Percentiles rank a stretch among this genome's conserved stretches.
phyloP scores from a whole-genome alignment of 257 asterid species.

The Fraxinus anomala region DNA sequence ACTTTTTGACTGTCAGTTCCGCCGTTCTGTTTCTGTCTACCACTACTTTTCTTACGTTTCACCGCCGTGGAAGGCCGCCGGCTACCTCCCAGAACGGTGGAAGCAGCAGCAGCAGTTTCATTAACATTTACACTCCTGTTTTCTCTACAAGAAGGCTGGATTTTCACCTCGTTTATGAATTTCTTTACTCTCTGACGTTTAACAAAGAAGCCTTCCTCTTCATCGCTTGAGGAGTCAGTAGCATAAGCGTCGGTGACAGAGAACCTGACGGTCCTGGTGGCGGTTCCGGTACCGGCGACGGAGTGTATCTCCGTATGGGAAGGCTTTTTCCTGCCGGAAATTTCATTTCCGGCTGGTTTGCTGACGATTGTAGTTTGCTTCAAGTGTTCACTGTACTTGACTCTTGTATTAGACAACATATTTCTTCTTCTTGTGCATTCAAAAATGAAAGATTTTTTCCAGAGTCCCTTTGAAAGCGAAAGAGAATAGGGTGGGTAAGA shows the following conservation, averaged over 20 bases:
- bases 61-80: constrained; percentile 8
- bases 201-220: constrained; percentile 18
- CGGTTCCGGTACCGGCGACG: no score
- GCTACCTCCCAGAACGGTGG: constrained; percentile 25
- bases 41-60: constrained; percentile 33
- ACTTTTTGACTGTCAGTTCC: constrained; percentile 3
- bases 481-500: constrained; percentile 11
- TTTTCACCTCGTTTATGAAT: constrained; percentile 56
- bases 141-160: constrained; percentile 36
- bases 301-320: constrained; percentile 16
- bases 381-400: constrained; percentile 61
- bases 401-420: constrained; percentile 32
- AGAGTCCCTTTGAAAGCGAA: constrained; percentile 30
- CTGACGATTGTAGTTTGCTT: constrained; percentile 38
- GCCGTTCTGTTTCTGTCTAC: neutral
- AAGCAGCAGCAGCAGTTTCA: neutral
- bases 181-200: constrained; percentile 52
- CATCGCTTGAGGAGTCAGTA: constrained; percentile 86
- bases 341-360: constrained; percentile 22
- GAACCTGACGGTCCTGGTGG: constrained; percentile 48
- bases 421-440: constrained; percentile 22
- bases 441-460: constrained; percentile 24
- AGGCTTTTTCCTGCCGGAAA: constrained; percentile 24
- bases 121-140: constrained; percentile 5
- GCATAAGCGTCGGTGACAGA: constrained; percentile 82